Percentiles rank a stretch among this genome's conserved stretches.
Evolutionary conservation across 1,139 yeast species (phyloP).

Genomic region (Pichia sp.): DNA sequence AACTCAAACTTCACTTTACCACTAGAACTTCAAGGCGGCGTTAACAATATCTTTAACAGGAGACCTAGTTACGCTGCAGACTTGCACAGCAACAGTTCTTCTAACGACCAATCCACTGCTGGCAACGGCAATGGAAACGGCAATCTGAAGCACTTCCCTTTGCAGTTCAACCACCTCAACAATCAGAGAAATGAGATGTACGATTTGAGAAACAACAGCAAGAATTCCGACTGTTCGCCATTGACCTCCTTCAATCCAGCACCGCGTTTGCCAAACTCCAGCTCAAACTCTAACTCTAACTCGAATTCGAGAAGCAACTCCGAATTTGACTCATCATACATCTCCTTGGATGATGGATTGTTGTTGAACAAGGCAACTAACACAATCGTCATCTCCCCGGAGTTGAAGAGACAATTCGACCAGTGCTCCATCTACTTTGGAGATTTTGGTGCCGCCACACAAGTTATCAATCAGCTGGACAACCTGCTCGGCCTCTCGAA

Average conservation of each 20-base stretch:
- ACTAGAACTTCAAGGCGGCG: slow-evolving; percentile 59
- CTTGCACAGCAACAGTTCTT: slow-evolving; percentile 32
- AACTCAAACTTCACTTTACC: slow-evolving; percentile 45
- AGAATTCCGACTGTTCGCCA: slow-evolving; percentile 24
- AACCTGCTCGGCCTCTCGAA: slow-evolving; percentile 22
- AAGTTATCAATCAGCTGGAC: slow-evolving; percentile 40
- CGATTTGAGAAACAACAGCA: slow-evolving; percentile 19
- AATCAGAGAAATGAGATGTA: slow-evolving; percentile 13
- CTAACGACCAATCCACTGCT: background rate
- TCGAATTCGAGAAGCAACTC: slow-evolving; percentile 5
- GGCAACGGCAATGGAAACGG: too few relatives aligned
- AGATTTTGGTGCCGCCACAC: slow-evolving; percentile 28
- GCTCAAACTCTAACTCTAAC: background rate
- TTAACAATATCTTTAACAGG: slow-evolving; percentile 56
- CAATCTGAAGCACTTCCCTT: slow-evolving; percentile 6
- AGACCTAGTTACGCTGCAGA: slow-evolving; percentile 68
- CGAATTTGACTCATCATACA: slow-evolving; percentile 20
- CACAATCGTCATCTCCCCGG: slow-evolving; percentile 49
- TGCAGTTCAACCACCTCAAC: slow-evolving; percentile 11
- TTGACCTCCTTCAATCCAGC: background rate
- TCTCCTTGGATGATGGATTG: slow-evolving; percentile 54
- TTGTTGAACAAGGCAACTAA: slow-evolving; percentile 45
- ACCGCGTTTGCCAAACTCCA: background rate
- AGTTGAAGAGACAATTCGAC: slow-evolving; percentile 41
- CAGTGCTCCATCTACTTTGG: slow-evolving; percentile 50